Conservation (phyloP, 176 grass and related monocot genomes). For the Oryza coarctata region DNA sequence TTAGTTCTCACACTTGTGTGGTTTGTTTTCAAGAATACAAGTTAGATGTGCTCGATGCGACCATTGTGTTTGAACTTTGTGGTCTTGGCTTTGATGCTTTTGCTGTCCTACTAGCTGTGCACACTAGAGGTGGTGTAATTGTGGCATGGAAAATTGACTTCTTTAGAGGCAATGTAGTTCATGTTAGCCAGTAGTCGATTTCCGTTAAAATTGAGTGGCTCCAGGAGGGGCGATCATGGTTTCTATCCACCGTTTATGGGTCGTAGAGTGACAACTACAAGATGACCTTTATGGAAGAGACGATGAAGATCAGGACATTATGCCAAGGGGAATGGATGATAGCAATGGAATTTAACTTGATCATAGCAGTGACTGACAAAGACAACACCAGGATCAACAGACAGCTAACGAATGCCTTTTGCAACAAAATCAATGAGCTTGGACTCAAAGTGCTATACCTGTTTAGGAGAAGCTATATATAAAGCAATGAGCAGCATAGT, state of each 20-base stretch:
- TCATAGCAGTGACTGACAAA: neutral
- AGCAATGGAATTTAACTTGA: too few relatives aligned
- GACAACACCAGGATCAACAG: neutral
- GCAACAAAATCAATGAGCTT: neutral
- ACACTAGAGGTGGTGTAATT: too few relatives aligned
- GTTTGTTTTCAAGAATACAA: neutral
- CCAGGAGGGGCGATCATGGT: too few relatives aligned
- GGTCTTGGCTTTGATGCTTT: too few relatives aligned
- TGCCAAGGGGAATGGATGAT: neutral
- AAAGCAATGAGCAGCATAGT: neutral
- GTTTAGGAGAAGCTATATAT: neutral
- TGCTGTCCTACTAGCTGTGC: too few relatives aligned
- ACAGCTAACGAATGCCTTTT: neutral
- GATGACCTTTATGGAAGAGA: neutral
- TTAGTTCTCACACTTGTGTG: neutral
- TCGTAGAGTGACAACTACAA: neutral
- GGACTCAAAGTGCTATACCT: neutral
- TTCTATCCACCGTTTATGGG: neutral
- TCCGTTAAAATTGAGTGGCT: too few relatives aligned
- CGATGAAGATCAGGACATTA: too few relatives aligned
- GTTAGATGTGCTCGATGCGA: neutral
- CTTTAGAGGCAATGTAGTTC: neutral
- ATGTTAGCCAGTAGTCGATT: neutral
- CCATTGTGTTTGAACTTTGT: too few relatives aligned
- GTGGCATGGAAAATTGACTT: too few relatives aligned